Conservation (phyloP, 176 grass and related monocot genomes). For the Dactylis glomerata region DNA sequence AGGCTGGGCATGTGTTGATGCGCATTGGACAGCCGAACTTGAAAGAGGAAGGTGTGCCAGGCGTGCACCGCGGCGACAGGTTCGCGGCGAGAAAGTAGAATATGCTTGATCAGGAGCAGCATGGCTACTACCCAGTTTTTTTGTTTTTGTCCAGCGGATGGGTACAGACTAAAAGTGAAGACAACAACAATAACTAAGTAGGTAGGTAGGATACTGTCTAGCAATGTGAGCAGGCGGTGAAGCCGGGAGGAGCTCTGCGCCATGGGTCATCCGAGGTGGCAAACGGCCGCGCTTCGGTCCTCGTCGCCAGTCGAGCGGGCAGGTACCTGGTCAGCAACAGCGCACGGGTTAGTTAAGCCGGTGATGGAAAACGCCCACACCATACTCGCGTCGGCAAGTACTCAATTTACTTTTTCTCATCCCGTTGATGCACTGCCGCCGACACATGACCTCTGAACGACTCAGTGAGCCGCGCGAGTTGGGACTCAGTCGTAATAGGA, state of each 20-base stretch:
- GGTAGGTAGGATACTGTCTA: constrained; percentile 79
- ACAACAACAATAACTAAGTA: neutral
- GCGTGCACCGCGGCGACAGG: neutral
- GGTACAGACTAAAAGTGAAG: neutral
- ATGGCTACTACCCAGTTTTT: neutral
- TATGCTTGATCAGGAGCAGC: neutral
- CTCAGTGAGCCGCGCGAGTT: too few species aligned
- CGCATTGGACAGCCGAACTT: neutral
- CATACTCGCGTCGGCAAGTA: too few species aligned
- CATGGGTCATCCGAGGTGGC: constrained; percentile 24
- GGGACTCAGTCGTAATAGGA: too few species aligned
- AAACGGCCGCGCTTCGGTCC: neutral
- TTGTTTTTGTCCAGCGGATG: neutral
- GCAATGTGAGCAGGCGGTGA: constrained; percentile 90
- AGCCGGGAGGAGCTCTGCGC: constrained; percentile 91
- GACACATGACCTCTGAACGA: too few species aligned
- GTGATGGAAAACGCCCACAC: too few species aligned
- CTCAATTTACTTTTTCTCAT: too few species aligned
- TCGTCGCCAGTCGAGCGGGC: too few species aligned
- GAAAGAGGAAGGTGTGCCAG: neutral
- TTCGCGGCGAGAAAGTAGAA: neutral
- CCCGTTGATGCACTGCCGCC: too few species aligned
- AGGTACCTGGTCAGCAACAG: too few species aligned
- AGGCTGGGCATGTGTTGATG: neutral
- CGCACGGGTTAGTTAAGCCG: too few species aligned